A percentile compares a stretch with the other conserved stretches of the same genome.
phyloP scores from a whole-genome alignment of 1,284 basidiomycete species.

The Moesziomyces aphidis region DNA sequence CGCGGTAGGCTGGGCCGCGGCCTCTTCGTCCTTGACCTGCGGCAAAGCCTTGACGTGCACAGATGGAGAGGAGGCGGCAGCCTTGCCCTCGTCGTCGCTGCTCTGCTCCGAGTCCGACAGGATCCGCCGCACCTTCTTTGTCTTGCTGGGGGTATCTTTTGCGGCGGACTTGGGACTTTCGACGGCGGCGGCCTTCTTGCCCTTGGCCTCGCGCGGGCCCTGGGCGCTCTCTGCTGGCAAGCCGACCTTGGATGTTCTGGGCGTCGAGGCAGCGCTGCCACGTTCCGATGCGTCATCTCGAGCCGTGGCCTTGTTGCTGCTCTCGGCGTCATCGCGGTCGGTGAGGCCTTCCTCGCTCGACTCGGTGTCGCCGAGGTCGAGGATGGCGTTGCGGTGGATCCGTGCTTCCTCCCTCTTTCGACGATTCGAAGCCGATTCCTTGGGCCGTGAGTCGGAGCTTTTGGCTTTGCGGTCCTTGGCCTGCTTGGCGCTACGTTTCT shows the following conservation, averaged over 20 bases:
- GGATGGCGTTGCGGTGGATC: conserved; percentile 43
- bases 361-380: conserved; percentile 45
- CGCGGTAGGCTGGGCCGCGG: background rate
- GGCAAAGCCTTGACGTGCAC: background rate
- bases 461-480: conserved; percentile 12
- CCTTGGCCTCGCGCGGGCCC: conserved; percentile 6
- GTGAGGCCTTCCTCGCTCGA: conserved; percentile 37
- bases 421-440: conserved; percentile 34
- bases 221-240: background rate
- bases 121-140: conserved; percentile 39
- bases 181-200: conserved; percentile 18
- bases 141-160: conserved; percentile 27
- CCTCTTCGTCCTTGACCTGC: background rate
- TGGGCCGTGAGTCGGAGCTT: conserved; percentile 7
- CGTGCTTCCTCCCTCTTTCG: conserved; percentile 37
- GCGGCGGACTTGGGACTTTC: conserved; percentile 19
- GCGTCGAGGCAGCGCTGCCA: conserved; percentile 22
- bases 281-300: conserved; percentile 10
- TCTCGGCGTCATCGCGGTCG: conserved; percentile 4
- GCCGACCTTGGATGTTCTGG: conserved; percentile 12
- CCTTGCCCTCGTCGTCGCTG: conserved; percentile 18
- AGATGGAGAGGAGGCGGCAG: too few species aligned
- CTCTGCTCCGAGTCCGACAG: conserved; percentile 33
- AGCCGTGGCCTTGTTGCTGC: conserved; percentile 10
- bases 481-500: conserved; percentile 31